Conservation (phyloP, 306 rosid species). For the Hippophae rhamnoides region DNA sequence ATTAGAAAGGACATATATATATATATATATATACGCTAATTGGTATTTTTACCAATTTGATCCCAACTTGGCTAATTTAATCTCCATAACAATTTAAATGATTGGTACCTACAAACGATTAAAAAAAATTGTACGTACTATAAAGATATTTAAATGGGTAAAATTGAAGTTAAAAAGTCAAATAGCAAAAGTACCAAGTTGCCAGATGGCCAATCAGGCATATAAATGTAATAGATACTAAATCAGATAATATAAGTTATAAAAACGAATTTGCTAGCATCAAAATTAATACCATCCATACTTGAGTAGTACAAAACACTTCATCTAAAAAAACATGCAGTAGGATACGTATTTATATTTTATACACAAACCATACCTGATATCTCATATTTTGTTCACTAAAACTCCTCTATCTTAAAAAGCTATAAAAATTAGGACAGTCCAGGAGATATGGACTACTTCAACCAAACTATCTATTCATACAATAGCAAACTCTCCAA, state of each 20-base stretch:
- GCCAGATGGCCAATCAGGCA: too few relatives aligned
- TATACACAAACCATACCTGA: conserved; percentile 19
- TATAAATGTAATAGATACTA: too few relatives aligned
- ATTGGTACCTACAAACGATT: too few relatives aligned
- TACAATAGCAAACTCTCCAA: conserved; percentile 31
- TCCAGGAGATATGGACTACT: conserved; percentile 24
- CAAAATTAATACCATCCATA: conserved; percentile 29
- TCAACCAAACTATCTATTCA: conserved; percentile 38
- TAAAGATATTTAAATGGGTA: too few relatives aligned
- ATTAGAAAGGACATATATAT: too few relatives aligned
- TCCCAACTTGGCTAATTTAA: too few relatives aligned
- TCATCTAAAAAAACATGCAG: conserved; percentile 30
- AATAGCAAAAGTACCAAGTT: too few relatives aligned
- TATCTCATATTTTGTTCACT: conserved; percentile 26
- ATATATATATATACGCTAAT: too few relatives aligned
- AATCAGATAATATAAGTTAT: not conserved
- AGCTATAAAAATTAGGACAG: conserved; percentile 25
- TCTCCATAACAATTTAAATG: too few relatives aligned
- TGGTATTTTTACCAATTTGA: too few relatives aligned
- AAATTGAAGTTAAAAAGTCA: too few relatives aligned
- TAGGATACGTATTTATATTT: conserved; percentile 23
- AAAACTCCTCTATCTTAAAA: conserved; percentile 30
- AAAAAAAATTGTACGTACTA: too few relatives aligned
- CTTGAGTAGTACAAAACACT: conserved; percentile 23
- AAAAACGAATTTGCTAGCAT: conserved; percentile 5